A percentile compares a stretch with the other conserved stretches of the same genome.
Conservation (phyloP, 2,329 filamentous ascomycete genomes). For the Phaeosphaeriaceae sp. region DNA sequence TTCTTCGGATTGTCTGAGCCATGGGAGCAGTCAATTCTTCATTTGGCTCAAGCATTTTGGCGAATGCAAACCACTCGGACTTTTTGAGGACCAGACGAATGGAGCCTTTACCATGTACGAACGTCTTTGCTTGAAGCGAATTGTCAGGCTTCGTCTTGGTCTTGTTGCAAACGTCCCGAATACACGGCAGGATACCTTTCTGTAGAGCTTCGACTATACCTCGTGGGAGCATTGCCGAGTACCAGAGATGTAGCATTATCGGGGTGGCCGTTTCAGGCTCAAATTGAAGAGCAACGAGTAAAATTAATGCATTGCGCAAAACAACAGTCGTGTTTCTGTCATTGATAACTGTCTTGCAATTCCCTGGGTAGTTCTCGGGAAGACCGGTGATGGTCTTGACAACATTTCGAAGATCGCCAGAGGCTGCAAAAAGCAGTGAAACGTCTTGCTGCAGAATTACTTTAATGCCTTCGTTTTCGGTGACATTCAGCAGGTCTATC, state of each 20-base stretch:
- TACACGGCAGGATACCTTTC: slow-evolving; percentile 31
- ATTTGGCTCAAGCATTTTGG: slow-evolving; percentile 32
- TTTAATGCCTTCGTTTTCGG: slow-evolving; percentile 35
- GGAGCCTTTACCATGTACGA: slow-evolving; percentile 19
- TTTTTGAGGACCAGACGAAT: slow-evolving; percentile 41
- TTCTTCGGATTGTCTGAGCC: slow-evolving; percentile 33
- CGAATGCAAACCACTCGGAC: slow-evolving; percentile 40
- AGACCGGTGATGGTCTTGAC: slow-evolving; percentile 49
- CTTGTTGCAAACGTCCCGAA: slow-evolving; percentile 46
- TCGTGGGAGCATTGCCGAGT: slow-evolving; percentile 49
- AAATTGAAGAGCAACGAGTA: slow-evolving; percentile 43
- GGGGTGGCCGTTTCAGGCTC: slow-evolving; percentile 29
- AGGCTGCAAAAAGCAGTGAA: slow-evolving; percentile 50
- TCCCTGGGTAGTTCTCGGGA: slow-evolving; percentile 32
- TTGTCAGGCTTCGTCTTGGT: slow-evolving; percentile 31
- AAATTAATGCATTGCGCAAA: slow-evolving; percentile 48
- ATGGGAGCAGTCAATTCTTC: slow-evolving; percentile 22
- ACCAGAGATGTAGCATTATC: slow-evolving; percentile 56
- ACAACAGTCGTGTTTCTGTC: slow-evolving; percentile 49
- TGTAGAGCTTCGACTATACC: slow-evolving; percentile 30
- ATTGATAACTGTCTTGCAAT: slow-evolving; percentile 46
- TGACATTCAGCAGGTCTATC: slow-evolving; percentile 46
- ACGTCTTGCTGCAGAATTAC: slow-evolving; percentile 25
- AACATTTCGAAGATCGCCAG: slow-evolving; percentile 54
- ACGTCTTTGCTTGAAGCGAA: slow-evolving; percentile 42